A percentile compares a stretch with the other conserved stretches of the same genome.
phyloP scores from a whole-genome alignment of 2,329 filamentous ascomycete genomes.

The Kalmusia sp. region DNA sequence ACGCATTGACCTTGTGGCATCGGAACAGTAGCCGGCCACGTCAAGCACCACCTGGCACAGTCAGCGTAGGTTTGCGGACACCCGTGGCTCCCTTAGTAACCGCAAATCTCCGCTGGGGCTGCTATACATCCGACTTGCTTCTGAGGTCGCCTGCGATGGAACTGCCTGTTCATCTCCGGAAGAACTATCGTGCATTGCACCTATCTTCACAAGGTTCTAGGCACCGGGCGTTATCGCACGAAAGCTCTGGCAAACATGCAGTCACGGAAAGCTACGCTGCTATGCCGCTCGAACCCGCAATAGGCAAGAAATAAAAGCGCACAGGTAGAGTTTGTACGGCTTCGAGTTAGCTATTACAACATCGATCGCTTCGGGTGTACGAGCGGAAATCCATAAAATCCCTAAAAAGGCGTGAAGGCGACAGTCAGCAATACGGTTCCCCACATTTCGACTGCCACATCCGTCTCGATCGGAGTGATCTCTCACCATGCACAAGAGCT shows the following conservation, averaged over 20 bases:
- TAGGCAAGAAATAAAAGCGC: neutral
- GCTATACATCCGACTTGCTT: neutral
- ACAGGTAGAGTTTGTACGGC: no score
- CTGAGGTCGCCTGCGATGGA: neutral
- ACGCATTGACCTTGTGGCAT: neutral
- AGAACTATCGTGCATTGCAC: neutral
- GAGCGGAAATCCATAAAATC: neutral
- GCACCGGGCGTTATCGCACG: no score
- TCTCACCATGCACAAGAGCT: neutral
- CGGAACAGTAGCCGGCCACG: neutral
- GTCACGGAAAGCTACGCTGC: no score
- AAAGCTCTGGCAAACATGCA: no score
- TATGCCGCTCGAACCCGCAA: no score
- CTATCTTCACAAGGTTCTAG: no score
- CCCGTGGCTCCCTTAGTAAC: neutral
- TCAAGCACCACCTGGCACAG: neutral
- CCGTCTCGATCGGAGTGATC: neutral
- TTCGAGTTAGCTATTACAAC: neutral
- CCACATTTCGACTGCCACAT: neutral
- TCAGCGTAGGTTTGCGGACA: neutral
- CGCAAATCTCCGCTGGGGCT: neutral
- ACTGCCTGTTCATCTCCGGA: neutral
- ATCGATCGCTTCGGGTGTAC: neutral
- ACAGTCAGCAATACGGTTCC: slow-evolving; percentile 5
- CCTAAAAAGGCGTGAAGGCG: neutral